Evolutionary conservation across 495 filamentous ascomycete species (phyloP).

Genomic region (Lasiosphaeria hispida): DNA sequence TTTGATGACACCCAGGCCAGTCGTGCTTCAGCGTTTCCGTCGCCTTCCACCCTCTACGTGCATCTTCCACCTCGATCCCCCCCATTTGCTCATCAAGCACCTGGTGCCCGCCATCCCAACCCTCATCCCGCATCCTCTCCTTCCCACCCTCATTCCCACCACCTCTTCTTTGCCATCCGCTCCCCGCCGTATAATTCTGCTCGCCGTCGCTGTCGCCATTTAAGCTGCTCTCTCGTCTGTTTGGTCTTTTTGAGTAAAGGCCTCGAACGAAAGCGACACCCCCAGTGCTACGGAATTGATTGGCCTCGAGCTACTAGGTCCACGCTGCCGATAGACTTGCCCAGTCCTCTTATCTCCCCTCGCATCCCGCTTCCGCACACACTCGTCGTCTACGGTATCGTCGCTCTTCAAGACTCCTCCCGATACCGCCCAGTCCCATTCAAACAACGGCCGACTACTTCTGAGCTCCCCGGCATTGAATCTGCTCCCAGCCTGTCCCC

Average conservation of each 20-base stretch:
- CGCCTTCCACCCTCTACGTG: constrained; percentile 31
- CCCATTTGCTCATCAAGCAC: constrained; percentile 25
- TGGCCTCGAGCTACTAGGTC: constrained; percentile 6
- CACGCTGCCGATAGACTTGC: constrained; percentile 7
- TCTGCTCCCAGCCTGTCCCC: neutral
- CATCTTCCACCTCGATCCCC: constrained; percentile 34
- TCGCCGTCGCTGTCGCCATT: constrained; percentile 10
- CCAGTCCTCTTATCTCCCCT: constrained; percentile 5
- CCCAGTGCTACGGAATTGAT: constrained; percentile 6
- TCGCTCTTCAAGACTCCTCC: no score
- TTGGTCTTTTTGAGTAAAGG: constrained; percentile 12
- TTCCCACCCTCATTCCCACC: constrained; percentile 20
- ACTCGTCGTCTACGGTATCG: neutral
- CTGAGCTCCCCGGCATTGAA: constrained; percentile 11
- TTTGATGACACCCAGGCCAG: constrained; percentile 26
- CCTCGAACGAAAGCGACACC: constrained; percentile 1
- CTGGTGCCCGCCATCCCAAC: constrained; percentile 20
- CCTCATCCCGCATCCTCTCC: constrained; percentile 27
- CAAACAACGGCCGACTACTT: neutral
- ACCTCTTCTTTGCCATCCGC: constrained; percentile 8
- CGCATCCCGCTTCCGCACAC: neutral
- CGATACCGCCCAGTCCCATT: neutral
- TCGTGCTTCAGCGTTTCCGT: constrained; percentile 31
- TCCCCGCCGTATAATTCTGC: constrained; percentile 15
- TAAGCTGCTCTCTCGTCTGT: constrained; percentile 8